Conservation (phyloP, 495 filamentous ascomycete genomes). For the Annulohypoxylon stygium region DNA sequence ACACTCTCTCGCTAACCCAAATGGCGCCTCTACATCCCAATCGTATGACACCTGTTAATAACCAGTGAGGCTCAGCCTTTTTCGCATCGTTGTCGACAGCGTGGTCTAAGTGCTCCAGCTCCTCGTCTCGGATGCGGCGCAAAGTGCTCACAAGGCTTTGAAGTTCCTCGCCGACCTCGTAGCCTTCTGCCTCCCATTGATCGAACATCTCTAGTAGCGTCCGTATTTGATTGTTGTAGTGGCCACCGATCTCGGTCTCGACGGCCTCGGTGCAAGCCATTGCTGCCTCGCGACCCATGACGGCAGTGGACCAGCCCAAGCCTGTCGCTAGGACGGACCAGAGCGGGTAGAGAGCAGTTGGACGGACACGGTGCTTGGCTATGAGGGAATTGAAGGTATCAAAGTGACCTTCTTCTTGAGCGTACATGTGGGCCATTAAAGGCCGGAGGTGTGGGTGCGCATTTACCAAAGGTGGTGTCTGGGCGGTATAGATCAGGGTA, state of each 20-base stretch:
- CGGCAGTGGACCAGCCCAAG: conserved; percentile 87
- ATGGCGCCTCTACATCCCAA: conserved; percentile 91
- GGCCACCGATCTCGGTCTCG: conserved; percentile 95
- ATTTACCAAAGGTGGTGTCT: conserved; percentile 78
- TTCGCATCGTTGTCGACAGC: conserved; percentile 93
- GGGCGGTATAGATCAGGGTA: conserved; percentile 85
- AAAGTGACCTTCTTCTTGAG: conserved; percentile 92
- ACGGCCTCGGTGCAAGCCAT: conserved; percentile 99
- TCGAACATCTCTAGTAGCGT: conserved; percentile 83
- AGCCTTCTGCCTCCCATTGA: conserved; percentile 72
- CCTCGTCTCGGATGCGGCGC: conserved; percentile 91
- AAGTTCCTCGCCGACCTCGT: conserved; percentile 84
- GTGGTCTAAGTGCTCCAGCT: conserved; percentile 96
- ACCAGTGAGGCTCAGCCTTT: conserved; percentile 86
- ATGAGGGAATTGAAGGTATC: conserved; percentile 85
- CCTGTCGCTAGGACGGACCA: conserved; percentile 88
- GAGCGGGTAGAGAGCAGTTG: conserved; percentile 92
- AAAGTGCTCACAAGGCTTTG: conserved; percentile 78
- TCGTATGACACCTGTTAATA: conserved; percentile 89
- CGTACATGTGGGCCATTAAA: conserved; percentile 97
- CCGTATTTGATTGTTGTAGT: conserved; percentile 94
- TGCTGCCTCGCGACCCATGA: conserved; percentile 93
- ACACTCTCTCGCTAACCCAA: conserved; percentile 90
- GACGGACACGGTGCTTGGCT: conserved; percentile 89
- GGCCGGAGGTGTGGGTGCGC: conserved; percentile 88